Evolutionary conservation across 2,329 filamentous ascomycete species (phyloP).

Genomic region (Aureobasidium sp.): DNA sequence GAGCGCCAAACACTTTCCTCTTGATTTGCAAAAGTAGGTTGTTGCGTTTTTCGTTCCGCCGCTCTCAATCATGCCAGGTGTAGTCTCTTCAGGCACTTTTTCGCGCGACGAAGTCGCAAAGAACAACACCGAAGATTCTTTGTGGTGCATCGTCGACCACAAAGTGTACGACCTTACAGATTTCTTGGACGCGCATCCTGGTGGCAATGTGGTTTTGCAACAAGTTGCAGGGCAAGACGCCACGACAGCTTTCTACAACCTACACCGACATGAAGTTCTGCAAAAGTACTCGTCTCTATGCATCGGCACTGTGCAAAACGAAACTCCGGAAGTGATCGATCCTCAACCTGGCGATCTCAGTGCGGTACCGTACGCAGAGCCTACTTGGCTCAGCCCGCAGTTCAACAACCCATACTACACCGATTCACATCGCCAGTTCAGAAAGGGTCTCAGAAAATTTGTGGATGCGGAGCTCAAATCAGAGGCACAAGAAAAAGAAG

Average conservation of each 20-base stretch:
- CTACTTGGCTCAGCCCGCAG: conserved; percentile 67
- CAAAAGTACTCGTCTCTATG: conserved; percentile 66
- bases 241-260: conserved; percentile 79
- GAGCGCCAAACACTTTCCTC: background rate
- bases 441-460: conserved; percentile 63
- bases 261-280: conserved; percentile 84
- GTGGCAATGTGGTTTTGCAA: conserved; percentile 67
- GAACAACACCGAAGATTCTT: conserved; percentile 65
- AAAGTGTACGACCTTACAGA: conserved; percentile 81
- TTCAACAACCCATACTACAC: conserved; percentile 77
- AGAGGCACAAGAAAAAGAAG: conserved; percentile 69
- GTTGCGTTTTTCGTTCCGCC: background rate
- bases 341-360: conserved; percentile 63
- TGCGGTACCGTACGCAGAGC: conserved; percentile 74
- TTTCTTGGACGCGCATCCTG: conserved; percentile 77
- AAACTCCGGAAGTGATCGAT: conserved; percentile 65
- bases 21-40: too few relatives aligned
- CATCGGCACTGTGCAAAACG: conserved; percentile 66
- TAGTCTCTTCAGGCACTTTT: conserved; percentile 17
- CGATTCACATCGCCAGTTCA: conserved; percentile 61
- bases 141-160: conserved; percentile 80
- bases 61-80: background rate
- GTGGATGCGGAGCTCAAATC: conserved; percentile 61
- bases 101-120: conserved; percentile 57
- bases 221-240: conserved; percentile 78